Evolutionary conservation across 2,329 filamentous ascomycete species (phyloP).

Genomic region (Colletotrichum horii): DNA sequence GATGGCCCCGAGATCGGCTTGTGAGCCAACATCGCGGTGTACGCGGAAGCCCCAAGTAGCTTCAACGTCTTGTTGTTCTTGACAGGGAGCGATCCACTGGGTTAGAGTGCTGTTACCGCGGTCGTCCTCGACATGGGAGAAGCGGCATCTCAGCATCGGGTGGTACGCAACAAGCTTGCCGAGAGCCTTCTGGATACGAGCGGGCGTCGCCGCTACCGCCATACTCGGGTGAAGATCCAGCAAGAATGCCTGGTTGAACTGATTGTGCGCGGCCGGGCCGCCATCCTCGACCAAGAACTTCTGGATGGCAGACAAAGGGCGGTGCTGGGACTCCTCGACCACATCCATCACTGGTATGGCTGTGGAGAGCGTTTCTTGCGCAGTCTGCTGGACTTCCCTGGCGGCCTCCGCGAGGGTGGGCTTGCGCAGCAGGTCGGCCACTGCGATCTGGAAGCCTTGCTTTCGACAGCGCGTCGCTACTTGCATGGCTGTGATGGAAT

Average conservation of each 20-base stretch:
- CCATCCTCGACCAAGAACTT: accelerated
- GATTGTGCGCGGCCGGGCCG: neutral
- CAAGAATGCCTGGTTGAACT: neutral
- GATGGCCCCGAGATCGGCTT: neutral
- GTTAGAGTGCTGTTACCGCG: neutral
- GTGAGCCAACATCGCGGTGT: neutral
- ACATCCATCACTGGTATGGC: accelerated
- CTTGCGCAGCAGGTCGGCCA: neutral
- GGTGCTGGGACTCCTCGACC: neutral
- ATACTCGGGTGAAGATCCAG: neutral
- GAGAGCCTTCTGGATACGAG: neutral
- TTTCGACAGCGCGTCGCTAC: neutral
- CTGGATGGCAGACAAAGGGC: neutral
- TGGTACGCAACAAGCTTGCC: neutral
- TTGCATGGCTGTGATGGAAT: neutral
- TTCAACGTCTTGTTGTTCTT: neutral
- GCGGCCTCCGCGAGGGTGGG: neutral
- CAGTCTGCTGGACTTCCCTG: neutral
- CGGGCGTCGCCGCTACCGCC: neutral
- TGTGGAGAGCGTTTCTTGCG: neutral
- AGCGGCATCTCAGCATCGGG: neutral
- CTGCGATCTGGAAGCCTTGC: neutral
- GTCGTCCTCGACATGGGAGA: neutral
- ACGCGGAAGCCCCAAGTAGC: neutral
- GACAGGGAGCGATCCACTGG: neutral